Percentiles rank a stretch among this genome's conserved stretches.
Evolutionary conservation across 176 grass and related monocot species (phyloP).

Genomic region (Tuctoria greenei): DNA sequence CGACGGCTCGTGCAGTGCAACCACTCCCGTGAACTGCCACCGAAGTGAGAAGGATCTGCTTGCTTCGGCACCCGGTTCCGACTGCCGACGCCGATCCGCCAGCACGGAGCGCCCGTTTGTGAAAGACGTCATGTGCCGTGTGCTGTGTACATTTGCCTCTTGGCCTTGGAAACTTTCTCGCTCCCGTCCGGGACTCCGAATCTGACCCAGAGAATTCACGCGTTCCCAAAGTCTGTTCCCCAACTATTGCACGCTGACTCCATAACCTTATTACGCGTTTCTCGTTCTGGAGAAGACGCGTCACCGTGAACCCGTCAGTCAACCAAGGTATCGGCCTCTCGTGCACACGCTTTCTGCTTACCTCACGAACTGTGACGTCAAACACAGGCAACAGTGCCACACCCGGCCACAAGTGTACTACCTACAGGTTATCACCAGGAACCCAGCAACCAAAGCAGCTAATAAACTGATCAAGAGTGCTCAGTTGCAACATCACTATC

Average conservation of each 20-base stretch:
- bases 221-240: not conserved
- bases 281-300: not conserved
- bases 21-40: not conserved
- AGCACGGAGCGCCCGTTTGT: not conserved
- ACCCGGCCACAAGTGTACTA: not conserved
- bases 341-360: not conserved
- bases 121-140: not conserved
- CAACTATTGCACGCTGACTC: not conserved
- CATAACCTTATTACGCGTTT: not conserved
- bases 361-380: not conserved
- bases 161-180: not conserved
- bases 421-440: not conserved
- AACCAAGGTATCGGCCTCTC: not conserved
- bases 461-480: not conserved
- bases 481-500: not conserved
- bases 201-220: not conserved
- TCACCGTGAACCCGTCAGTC: constrained; percentile 42
- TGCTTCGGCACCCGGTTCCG: not conserved
- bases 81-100: not conserved
- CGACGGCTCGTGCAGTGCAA: not conserved
- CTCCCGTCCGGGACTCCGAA: not conserved
- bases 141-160: not conserved
- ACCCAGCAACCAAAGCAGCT: not conserved
- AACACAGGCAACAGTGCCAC: not conserved
- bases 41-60: not conserved